A percentile compares a stretch with the other conserved stretches of the same genome.
phyloP scores from a whole-genome alignment of 2,329 filamentous ascomycete species.

The Fusarium keratoplasticum region DNA sequence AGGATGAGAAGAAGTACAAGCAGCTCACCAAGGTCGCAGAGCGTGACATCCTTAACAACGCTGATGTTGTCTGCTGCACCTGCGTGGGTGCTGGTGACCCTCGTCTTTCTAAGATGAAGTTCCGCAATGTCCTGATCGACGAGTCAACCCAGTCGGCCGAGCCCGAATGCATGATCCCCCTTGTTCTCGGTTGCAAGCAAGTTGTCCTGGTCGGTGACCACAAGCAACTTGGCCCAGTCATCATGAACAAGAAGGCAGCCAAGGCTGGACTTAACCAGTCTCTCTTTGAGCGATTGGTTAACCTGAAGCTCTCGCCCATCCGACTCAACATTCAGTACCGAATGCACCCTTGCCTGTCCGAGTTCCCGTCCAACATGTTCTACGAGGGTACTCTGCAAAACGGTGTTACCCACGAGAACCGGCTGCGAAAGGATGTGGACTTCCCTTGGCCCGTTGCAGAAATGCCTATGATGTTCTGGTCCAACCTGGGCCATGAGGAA shows the following conservation, averaged over 20 bases:
- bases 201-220: constrained; percentile 99
- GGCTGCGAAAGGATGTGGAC: constrained; percentile 91
- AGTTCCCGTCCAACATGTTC: constrained; percentile 99
- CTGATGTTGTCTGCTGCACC: constrained; percentile 98
- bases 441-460: constrained; percentile 97
- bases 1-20: constrained; percentile 99
- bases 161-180: constrained; percentile 98
- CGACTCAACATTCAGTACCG: constrained; percentile 97
- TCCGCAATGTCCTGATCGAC: constrained; percentile 96
- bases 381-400: constrained; percentile 98
- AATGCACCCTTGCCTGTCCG: constrained; percentile 97
- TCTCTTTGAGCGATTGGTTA: constrained; percentile 96
- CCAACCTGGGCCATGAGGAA: constrained; percentile 96
- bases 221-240: constrained; percentile 96
- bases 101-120: constrained; percentile 95
- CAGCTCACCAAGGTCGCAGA: constrained; percentile 93
- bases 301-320: constrained; percentile 89
- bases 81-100: constrained; percentile 98
- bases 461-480: constrained; percentile 99
- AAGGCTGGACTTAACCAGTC: constrained; percentile 98
- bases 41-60: constrained; percentile 92
- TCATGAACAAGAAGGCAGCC: constrained; percentile 99
- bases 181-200: constrained; percentile 97
- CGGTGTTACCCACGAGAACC: constrained; percentile 89
- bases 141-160: constrained; percentile 98